Evolutionary conservation across 352 stramenopile species (phyloP).

Genomic region (Thraustochytrium striatum): DNA sequence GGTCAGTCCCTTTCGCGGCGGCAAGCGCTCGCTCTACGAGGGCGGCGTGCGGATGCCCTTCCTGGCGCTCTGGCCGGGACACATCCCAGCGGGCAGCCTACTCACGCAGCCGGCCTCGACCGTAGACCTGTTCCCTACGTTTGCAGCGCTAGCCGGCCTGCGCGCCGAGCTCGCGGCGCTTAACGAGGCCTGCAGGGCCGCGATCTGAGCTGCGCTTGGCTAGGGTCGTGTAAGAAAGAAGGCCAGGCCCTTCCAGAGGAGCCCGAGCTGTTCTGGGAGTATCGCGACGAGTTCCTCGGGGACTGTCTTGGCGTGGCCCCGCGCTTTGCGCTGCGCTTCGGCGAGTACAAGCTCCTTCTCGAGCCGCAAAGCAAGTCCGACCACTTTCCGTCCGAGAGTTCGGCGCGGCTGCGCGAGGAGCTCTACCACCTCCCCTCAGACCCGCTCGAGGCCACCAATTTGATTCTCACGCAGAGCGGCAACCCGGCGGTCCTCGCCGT

Average conservation of each 20-base stretch:
- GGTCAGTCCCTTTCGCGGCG: slow-evolving; percentile 19
- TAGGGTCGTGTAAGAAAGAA: neutral
- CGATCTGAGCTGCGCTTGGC: neutral
- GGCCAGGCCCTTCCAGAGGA: neutral
- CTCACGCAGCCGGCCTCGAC: neutral
- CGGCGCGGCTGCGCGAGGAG: neutral
- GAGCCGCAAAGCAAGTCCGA: slow-evolving; percentile 3
- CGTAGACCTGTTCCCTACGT: slow-evolving; percentile 32
- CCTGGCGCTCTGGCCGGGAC: neutral
- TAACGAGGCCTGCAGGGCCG: neutral
- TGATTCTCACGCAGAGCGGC: slow-evolving; percentile 1
- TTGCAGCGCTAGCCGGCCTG: neutral
- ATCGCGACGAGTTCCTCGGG: slow-evolving; percentile 16
- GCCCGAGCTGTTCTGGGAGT: neutral
- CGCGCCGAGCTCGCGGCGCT: neutral
- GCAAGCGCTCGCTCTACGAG: slow-evolving; percentile 25
- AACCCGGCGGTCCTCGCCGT: neutral
- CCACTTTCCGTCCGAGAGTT: neutral
- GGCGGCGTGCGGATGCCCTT: slow-evolving; percentile 6
- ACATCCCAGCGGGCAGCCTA: neutral
- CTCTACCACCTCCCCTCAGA: slow-evolving; percentile 22
- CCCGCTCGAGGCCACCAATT: slow-evolving; percentile 18
- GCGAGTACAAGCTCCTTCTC: slow-evolving; percentile 16
- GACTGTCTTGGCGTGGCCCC: slow-evolving; percentile 11
- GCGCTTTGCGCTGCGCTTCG: slow-evolving; percentile 7